Evolutionary conservation across 106 monocot species (phyloP).

Genomic region (Ottelia alismoides): DNA sequence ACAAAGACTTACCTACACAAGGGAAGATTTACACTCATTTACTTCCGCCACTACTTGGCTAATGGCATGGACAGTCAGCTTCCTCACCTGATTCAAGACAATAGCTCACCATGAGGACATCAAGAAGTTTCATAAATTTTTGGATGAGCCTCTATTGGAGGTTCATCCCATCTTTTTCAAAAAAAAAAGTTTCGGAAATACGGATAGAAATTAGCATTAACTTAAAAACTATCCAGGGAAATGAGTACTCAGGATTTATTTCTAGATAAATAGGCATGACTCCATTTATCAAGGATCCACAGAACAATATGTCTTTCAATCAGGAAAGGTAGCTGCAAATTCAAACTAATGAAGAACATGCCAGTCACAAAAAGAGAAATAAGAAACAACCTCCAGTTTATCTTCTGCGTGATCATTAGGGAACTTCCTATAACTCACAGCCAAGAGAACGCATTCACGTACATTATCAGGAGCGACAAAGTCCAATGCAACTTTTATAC

Average conservation of each 20-base stretch:
- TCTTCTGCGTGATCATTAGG: constrained; percentile 76
- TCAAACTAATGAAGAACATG: background rate
- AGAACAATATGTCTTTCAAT: background rate
- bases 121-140: too few species aligned
- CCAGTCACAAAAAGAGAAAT: background rate
- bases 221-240: background rate
- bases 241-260: background rate
- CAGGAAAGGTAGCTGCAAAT: too few species aligned
- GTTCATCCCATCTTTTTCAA: too few species aligned
- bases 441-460: constrained; percentile 49
- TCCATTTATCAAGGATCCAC: background rate
- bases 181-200: background rate
- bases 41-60: constrained; percentile 15
- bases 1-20: too few species aligned
- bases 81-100: constrained; percentile 32
- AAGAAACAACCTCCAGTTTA: constrained; percentile 52
- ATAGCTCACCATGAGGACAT: background rate
- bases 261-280: background rate
- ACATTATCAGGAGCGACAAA: constrained; percentile 93
- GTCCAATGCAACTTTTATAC: constrained; percentile 84
- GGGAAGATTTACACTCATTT: too few species aligned
- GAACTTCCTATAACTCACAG: constrained; percentile 62
- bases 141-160: too few species aligned
- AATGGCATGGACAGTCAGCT: constrained; percentile 42
- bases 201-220: background rate